Evolutionary conservation across 148 eudicot species (phyloP).

Genomic region (Rhododendron henanense): DNA sequence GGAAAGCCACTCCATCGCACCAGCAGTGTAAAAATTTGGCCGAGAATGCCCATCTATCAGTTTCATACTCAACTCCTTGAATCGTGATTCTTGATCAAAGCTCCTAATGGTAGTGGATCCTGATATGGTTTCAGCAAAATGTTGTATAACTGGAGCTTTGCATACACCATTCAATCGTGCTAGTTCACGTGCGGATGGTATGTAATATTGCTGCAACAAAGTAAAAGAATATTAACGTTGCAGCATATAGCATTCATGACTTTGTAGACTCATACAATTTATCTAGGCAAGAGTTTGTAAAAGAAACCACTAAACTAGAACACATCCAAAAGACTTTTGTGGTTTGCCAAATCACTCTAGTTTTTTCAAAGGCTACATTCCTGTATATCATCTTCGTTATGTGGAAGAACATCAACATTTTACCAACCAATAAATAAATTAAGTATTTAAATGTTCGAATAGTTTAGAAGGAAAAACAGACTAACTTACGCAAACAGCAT

Average conservation of each 20-base stretch:
- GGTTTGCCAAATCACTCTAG: neutral
- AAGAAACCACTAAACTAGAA: neutral
- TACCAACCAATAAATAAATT: neutral
- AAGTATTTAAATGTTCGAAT: neutral
- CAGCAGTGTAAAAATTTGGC: constrained; percentile 41
- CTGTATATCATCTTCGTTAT: neutral
- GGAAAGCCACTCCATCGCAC: constrained; percentile 52
- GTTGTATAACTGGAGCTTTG: constrained; percentile 59
- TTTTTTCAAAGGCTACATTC: neutral
- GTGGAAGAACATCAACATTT: neutral
- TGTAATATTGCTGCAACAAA: constrained; percentile 47
- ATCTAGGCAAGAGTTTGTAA: neutral
- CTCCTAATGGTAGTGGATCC: constrained; percentile 58
- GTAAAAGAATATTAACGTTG: neutral
- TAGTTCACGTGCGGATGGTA: constrained; percentile 60
- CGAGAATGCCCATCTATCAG: constrained; percentile 33
- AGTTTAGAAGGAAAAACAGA: neutral
- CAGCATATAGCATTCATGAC: neutral
- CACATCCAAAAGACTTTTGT: neutral
- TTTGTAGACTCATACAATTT: neutral
- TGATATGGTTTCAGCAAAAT: constrained; percentile 58
- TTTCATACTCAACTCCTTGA: constrained; percentile 27
- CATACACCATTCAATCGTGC: constrained; percentile 47
- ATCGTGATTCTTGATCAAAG: constrained; percentile 49
- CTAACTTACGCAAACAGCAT: neutral